Evolutionary conservation across 2,329 filamentous ascomycete genomes (phyloP), one percentile per base, ranked within the genome.

Genomic region (Xylariaceae sp.): DNA sequence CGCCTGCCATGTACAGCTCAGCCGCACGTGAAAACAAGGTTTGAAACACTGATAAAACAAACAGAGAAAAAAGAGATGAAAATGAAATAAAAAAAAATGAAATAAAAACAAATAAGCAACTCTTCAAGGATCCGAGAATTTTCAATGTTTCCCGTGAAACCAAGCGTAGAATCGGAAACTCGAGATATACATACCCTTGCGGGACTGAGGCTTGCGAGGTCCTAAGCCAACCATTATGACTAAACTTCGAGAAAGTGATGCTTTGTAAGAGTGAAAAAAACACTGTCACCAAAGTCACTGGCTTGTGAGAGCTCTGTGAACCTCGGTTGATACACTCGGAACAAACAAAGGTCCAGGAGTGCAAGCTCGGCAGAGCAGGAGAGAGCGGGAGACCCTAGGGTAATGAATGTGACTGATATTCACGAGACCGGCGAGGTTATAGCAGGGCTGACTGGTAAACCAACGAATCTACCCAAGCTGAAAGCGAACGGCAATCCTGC

Each of bases 121-220:
- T 30, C 5, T 30, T 30, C 4, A 5, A 30, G 37, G 8, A 37
- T 49, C 8, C 47, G 15, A 18, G 23, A 23, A 7, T 23, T 23
- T 47, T 15, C 7, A 49, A 41, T 50, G 44, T 13, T 44, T 44
- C 17, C 15, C 13, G 52, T 41, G 5, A 34, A 37, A 41, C 13
- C 15, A n/a, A 61, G 48, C 47, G 41, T 50, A 60, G 53, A 55
- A 41, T 48, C 17, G 30, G 52, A 52, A 37, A 45, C 5, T 17
- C 11, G 52, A 58, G 60, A 63, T 60, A 57, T 68, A 82, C 85
- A 74, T 83, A 89, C 89, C 89, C 83, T 89, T 90, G 67, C 78
- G 76, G 68, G 76, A 78, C 67, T 77, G 77, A 65, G 77, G 78
- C 71, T 75, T 77, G 71, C 78, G 76, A 68, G 78, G 78, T 73